Conservation (phyloP, 768 basidiomycete species). For the Sporobolomyces phaffii region DNA sequence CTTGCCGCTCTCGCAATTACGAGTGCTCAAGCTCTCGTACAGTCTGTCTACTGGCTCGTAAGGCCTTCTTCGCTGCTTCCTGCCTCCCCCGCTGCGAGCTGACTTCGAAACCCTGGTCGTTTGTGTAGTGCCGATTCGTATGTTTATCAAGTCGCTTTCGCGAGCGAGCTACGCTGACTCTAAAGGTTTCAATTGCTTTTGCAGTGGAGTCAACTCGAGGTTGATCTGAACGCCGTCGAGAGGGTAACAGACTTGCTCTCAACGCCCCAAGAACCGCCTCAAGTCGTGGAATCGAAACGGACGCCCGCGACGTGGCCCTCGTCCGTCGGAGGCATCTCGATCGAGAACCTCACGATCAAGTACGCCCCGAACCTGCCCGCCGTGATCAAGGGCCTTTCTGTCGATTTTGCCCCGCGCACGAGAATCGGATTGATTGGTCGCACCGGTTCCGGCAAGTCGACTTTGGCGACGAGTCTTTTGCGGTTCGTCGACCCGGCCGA, state of each 20-base stretch:
- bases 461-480: constrained; percentile 53
- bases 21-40: constrained; percentile 53
- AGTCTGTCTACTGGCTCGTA: constrained; percentile 15
- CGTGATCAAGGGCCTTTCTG: constrained; percentile 58
- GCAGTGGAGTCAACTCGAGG: constrained; percentile 34
- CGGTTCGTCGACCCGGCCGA: constrained; percentile 59
- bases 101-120: not conserved
- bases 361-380: constrained; percentile 62
- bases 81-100: constrained; percentile 49
- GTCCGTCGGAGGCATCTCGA: constrained; percentile 53
- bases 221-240: constrained; percentile 49
- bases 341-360: constrained; percentile 58
- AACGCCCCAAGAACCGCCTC: constrained; percentile 31
- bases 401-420: constrained; percentile 58
- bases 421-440: constrained; percentile 62
- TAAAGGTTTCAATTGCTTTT: not conserved
- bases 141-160: constrained; percentile 35
- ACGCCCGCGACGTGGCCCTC: constrained; percentile 51
- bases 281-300: constrained; percentile 39
- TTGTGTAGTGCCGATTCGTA: constrained; percentile 41
- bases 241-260: constrained; percentile 44
- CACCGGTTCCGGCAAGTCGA: constrained; percentile 56
- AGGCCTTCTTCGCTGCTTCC: not conserved
- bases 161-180: constrained; percentile 11
- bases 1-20: constrained; percentile 63